Evolutionary conservation across 2,329 filamentous ascomycete genomes (phyloP), one percentile per base, ranked within the genome.

Genomic region (Sphaerulina populicola): DNA sequence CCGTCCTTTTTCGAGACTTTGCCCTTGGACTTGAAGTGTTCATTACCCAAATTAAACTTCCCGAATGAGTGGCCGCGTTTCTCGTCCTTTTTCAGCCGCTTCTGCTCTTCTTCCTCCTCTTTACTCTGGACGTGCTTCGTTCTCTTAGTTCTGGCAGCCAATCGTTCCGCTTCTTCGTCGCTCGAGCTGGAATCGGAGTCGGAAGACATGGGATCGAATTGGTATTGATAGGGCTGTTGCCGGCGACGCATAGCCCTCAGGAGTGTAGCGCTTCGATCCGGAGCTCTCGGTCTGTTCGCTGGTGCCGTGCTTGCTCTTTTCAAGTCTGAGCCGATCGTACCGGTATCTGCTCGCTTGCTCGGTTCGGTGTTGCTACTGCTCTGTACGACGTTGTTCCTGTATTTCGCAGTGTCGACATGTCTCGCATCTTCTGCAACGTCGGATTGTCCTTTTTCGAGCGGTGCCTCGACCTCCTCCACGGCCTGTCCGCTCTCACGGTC

Each of bases 1-100:
- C 86, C 86, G 64, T 89, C 85, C 42, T 72, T 75, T 65, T 80
- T 84, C 2, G 77, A 81, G 1, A 87, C 77, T 55, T 74, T 80
- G 21, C 83, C 83, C 55, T 75, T 80, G 1, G 81, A 85, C 15
- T 72, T 74, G 66, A 82, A 85, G 44, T 83, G 71, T 3, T 85
- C 76, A 58, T 87, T 84, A 4, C 74, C 75, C 14, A 87, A 72
- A 36, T 72, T 72, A 65, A 87, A 83, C 2, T 72, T 73, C 0
- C 76, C 71, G 57, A 75, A 82, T 53, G 67, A 51, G 9, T 53
- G 51, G 11, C 54, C 54, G 27, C 55, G 43, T 47, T 51, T 56
- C 7, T 49, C 52, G 18, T 52, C 37, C 33, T 52, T 36, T 44
- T 52, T 57, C 21, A 51, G 30, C 29, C 54, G 12, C 27, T 53